A percentile compares a stretch with the other conserved stretches of the same genome.
phyloP scores from a whole-genome alignment of 2,329 filamentous ascomycete species.

The Aureobasidium sp. region DNA sequence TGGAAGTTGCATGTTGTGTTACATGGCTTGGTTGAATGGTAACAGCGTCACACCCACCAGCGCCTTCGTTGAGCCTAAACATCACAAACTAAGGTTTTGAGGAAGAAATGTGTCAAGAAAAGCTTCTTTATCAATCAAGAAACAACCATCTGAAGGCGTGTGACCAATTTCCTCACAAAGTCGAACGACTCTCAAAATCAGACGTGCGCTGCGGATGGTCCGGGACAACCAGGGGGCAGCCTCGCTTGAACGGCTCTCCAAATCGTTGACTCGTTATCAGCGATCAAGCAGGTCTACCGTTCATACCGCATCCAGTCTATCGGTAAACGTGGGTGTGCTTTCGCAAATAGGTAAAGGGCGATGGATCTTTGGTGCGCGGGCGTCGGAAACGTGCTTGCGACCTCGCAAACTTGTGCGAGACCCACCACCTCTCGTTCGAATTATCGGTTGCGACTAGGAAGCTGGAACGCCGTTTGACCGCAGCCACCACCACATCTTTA shows the following conservation, averaged over 20 bases:
- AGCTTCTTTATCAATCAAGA: not conserved
- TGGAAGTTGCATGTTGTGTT: not conserved
- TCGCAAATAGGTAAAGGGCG: not conserved
- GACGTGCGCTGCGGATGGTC: not conserved
- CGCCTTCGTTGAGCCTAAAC: not conserved
- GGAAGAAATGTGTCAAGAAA: not conserved
- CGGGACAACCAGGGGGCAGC: not conserved
- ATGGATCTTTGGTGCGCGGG: not conserved
- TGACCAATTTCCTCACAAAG: not conserved
- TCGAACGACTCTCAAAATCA: not conserved
- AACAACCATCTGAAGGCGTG: not conserved
- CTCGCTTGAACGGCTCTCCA: not conserved
- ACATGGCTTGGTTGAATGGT: not conserved
- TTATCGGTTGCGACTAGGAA: not conserved
- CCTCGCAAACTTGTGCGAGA: not conserved
- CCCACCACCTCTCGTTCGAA: not conserved
- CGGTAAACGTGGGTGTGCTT: not conserved
- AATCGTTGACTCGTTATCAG: not conserved
- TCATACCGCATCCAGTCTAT: not conserved
- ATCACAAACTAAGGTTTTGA: not conserved
- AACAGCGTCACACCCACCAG: not conserved
- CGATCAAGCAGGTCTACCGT: not conserved
- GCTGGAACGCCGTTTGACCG: not conserved
- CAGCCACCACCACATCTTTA: not conserved
- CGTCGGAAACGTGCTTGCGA: slow-evolving; percentile 1